These are phyloP conservation scores for Microdochium nivale DNA, from an alignment of 2,329 filamentous ascomycete genomes.

Conservation along the genomic window DNA sequence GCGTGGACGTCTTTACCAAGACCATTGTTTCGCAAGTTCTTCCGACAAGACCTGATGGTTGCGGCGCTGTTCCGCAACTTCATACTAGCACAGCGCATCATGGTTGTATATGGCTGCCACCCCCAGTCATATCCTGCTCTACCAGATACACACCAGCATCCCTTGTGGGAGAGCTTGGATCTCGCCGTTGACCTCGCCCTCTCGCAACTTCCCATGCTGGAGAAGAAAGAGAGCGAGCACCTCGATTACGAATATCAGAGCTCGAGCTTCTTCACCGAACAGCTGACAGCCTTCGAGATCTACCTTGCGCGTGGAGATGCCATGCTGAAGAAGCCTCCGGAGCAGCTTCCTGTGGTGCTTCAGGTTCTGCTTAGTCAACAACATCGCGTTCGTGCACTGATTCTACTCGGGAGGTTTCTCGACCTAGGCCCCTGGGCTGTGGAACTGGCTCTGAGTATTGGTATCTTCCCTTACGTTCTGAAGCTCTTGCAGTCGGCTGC, in stretches of 20 bases:
- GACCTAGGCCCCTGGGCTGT: conserved; percentile 97
- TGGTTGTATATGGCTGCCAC: conserved; percentile 93
- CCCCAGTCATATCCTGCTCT: conserved; percentile 85
- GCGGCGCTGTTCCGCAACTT: conserved; percentile 95
- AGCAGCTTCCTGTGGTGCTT: conserved; percentile 91
- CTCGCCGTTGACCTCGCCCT: conserved; percentile 92
- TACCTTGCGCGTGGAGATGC: conserved; percentile 78
- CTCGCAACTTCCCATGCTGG: conserved; percentile 77
- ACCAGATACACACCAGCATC: conserved; percentile 92
- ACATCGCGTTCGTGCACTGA: conserved; percentile 81
- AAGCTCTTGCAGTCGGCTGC: conserved; percentile 94
- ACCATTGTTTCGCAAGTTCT: conserved; percentile 90
- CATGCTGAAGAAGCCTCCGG: conserved; percentile 76
- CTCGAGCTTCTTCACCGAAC: conserved; percentile 93
- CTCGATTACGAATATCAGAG: conserved; percentile 87
- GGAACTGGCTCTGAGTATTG: conserved; percentile 93
- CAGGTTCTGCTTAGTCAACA: conserved; percentile 95
- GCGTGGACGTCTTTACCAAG: conserved; percentile 93
- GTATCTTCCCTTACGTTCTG: conserved; percentile 97
- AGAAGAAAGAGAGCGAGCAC: conserved; percentile 65
- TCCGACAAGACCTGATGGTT: conserved; percentile 98
- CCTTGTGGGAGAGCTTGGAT: conserved; percentile 96
- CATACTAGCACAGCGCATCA: conserved; percentile 85
- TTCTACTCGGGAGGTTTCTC: conserved; percentile 85
- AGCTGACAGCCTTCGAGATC: conserved; percentile 93